These are phyloP conservation scores for Verticillium klebahnii DNA, from an alignment of 2,329 filamentous ascomycete species.

Conservation along the genomic window DNA sequence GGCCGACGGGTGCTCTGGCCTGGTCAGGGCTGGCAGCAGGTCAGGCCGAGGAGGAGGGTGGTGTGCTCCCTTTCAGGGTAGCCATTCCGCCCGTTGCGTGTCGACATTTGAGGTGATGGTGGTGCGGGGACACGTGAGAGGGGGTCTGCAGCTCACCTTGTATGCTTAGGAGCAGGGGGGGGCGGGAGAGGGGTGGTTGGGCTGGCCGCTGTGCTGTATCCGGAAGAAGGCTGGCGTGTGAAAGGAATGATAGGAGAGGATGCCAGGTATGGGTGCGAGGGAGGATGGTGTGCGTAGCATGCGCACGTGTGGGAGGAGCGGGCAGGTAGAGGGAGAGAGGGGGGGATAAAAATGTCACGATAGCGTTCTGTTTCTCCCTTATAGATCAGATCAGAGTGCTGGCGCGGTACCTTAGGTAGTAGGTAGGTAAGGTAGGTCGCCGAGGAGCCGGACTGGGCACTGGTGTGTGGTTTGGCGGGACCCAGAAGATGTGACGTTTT, in stretches of 20 bases:
- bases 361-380: slow-evolving; percentile 16
- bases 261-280: not conserved
- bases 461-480: not conserved
- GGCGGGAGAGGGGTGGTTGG: not conserved
- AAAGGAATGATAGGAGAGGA: not conserved
- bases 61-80: not conserved
- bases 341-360: not conserved
- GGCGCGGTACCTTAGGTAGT: too few relatives aligned
- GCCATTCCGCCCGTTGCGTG: not conserved
- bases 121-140: slow-evolving; percentile 4
- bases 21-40: not conserved
- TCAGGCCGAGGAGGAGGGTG: not conserved
- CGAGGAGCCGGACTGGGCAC: not conserved
- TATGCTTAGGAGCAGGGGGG: not conserved
- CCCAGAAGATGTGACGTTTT: not conserved
- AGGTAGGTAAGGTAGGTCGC: not conserved
- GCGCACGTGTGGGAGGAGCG: not conserved
- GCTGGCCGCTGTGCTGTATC: not conserved
- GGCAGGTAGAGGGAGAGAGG: not conserved
- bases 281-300: not conserved
- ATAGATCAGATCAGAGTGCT: not conserved
- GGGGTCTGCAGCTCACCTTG: not conserved
- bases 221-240: not conserved
- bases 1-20: not conserved
- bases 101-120: not conserved